Conservation (phyloP, 139 green algal species). For the Yamagishiella unicocca region DNA sequence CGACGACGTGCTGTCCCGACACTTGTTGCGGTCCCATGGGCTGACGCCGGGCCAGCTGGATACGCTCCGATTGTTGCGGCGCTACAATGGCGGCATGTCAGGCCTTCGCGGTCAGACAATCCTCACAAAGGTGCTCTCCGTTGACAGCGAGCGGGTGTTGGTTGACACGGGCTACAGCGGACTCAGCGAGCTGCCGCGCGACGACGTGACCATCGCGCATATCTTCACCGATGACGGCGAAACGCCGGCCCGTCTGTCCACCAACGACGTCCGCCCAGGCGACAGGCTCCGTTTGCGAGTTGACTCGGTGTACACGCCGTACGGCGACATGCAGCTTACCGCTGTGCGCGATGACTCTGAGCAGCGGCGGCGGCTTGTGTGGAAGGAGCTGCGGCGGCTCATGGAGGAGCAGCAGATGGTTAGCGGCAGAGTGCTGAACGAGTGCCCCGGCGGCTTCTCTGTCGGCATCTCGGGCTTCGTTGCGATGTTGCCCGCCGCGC, state of each 20-base stretch:
- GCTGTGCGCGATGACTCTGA: not conserved
- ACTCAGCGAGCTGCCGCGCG: slow-evolving; percentile 12
- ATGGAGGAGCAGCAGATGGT: slow-evolving; percentile 37
- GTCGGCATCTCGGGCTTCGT: slow-evolving; percentile 63
- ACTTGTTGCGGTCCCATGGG: not conserved
- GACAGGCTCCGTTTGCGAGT: slow-evolving; percentile 51
- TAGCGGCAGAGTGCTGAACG: slow-evolving; percentile 59
- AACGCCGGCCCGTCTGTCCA: not conserved
- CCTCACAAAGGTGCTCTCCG: slow-evolving; percentile 17
- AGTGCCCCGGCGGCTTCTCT: slow-evolving; percentile 50
- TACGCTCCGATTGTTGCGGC: slow-evolving; percentile 24
- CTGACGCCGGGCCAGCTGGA: not conserved
- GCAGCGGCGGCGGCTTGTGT: slow-evolving; percentile 17
- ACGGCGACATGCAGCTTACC: slow-evolving; percentile 59
- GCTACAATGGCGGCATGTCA: slow-evolving; percentile 21
- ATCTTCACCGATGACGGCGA: slow-evolving; percentile 5
- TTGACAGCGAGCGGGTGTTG: slow-evolving; percentile 5
- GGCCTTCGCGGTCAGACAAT: slow-evolving; percentile 35
- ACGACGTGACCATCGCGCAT: not conserved
- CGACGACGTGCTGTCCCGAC: not conserved
- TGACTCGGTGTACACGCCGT: slow-evolving; percentile 48
- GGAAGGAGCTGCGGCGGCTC: slow-evolving; percentile 39
- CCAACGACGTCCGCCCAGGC: slow-evolving; percentile 10
- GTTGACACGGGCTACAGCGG: slow-evolving; percentile 57
- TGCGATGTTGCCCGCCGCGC: slow-evolving; percentile 39